Conservation (phyloP, 1,284 basidiomycete genomes). For the Fereydounia khargensis region DNA sequence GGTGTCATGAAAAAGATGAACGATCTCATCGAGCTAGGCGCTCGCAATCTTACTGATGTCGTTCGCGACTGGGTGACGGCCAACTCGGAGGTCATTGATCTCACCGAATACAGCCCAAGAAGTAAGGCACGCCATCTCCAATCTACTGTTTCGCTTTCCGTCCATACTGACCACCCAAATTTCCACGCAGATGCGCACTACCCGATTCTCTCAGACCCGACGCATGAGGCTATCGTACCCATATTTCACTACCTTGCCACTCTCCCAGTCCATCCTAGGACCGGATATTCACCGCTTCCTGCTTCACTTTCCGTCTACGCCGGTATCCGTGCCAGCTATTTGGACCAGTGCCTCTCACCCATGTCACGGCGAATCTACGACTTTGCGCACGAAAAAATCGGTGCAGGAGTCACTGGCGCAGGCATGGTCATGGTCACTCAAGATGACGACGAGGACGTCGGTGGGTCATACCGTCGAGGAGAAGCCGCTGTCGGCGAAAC, state of each 20-base stretch:
- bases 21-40: constrained; percentile 47
- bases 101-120: constrained; percentile 20
- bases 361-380: constrained; percentile 18
- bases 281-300: constrained; percentile 32
- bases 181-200: constrained; percentile 23
- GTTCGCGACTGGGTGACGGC: constrained; percentile 44
- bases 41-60: constrained; percentile 41
- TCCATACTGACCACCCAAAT: no score
- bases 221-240: constrained; percentile 32
- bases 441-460: constrained; percentile 33
- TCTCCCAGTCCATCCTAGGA: constrained; percentile 35
- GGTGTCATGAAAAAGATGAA: constrained; percentile 47
- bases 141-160: no score
- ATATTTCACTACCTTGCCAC: constrained; percentile 43
- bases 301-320: constrained; percentile 31
- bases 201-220: constrained; percentile 29
- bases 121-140: no score
- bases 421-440: constrained; percentile 38
- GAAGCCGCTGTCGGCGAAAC: constrained; percentile 31
- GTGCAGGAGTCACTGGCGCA: constrained; percentile 15
- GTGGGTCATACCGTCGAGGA: constrained; percentile 19
- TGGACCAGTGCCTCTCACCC: constrained; percentile 25
- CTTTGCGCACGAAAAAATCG: constrained; percentile 38
- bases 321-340: constrained; percentile 23
- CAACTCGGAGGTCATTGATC: constrained; percentile 44